Evolutionary conservation across 306 rosid species (phyloP).

Genomic region (Prunus campanulata): DNA sequence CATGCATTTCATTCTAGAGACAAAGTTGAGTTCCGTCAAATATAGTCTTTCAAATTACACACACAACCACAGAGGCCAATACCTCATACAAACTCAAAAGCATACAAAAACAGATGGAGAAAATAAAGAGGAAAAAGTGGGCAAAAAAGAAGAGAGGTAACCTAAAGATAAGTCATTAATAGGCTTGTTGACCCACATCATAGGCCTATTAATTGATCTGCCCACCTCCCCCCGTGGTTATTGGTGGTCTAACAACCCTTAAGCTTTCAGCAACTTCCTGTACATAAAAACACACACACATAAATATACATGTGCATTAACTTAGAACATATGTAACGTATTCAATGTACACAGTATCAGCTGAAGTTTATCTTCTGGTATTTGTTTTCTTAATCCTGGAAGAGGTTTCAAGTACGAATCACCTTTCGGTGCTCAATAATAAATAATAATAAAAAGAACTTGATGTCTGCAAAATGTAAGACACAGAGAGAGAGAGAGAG

Average conservation of each 20-base stretch:
- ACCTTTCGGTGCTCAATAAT: background rate
- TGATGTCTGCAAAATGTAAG: background rate
- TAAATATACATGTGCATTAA: background rate
- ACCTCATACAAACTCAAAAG: background rate
- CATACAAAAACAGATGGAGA: background rate
- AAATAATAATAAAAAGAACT: background rate
- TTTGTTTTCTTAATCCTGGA: background rate
- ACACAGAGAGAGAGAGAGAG: background rate
- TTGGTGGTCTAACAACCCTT: background rate
- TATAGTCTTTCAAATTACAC: background rate
- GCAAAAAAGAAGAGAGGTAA: background rate
- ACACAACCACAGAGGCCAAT: background rate
- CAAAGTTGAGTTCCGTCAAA: background rate
- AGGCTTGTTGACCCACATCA: background rate
- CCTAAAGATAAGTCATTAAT: background rate
- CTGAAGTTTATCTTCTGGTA: background rate
- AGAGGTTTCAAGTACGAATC: background rate
- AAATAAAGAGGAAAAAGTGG: background rate
- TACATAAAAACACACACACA: background rate
- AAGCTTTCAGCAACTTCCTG: slow-evolving; percentile 2
- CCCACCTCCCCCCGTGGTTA: slow-evolving; percentile 9
- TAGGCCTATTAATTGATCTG: background rate
- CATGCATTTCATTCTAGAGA: background rate
- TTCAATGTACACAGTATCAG: too few species aligned
- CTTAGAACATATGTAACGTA: too few species aligned